Base-by-base conservation (phyloP, 805 yeast genomes). In the Metschnikowia lochheadii region DNA sequence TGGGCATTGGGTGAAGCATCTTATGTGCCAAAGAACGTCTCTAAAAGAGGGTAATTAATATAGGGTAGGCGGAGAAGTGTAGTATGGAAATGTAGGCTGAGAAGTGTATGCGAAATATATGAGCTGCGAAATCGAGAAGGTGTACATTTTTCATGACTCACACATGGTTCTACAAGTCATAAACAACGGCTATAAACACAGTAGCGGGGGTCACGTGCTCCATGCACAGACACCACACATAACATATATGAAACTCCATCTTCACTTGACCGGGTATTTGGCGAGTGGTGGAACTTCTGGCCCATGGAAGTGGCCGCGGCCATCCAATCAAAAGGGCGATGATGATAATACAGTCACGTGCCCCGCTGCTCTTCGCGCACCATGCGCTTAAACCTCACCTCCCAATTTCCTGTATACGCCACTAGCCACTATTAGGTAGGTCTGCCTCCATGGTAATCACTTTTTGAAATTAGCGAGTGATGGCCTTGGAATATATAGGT, bases 241-340 rank as follows among this genome's bases (percentile, higher is more conserved):
- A 26, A 26, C 29, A 26, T 11, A 26, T 8, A 11, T 26, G 29
- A 26, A 26, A 8, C 5, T 10, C 29, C 11, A 26, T 1, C 29
- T 26, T 8, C 29, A 26, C 29, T 26, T 11, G 8, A 26, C 29
- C 29, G 29, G 11, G 29, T 26, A 11, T 26, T 26, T 26, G 29
- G 29, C 29, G 11, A 26, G 29, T 26, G 29, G 29, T 8, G 29
- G 29, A 26, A 8, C 29, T 17, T 23, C 15, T 40, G 42, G 33
- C 32, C 18, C 20, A 26, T 39, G 14, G 29, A 20, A 33, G 32
- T 39, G 21, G 32, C 32, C 31, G 21, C 34, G 29, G 29, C 26
- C 44, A 26, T 50, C 56, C 54, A 53, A 53, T 53, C 26, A 48
- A 45, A 48, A 11, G 38, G 49, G 56, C 54, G 54, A 45, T 51